phyloP scores from a whole-genome alignment of 352 stramenopile species.

The Pythium aristosporum region DNA sequence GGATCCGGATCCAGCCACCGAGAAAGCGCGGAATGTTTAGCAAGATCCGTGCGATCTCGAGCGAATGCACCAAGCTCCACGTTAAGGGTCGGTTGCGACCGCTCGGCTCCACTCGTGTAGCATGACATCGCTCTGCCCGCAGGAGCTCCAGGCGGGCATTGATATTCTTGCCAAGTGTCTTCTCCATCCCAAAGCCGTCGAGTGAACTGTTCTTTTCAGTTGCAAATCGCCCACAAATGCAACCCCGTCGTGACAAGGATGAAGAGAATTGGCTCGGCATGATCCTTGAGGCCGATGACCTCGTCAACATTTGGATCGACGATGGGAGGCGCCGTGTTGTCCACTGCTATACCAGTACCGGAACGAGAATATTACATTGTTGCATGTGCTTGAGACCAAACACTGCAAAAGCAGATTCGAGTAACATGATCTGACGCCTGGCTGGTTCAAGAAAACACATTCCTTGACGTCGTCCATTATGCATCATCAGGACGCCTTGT shows the following conservation, averaged over 20 bases:
- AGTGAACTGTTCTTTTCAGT: conserved; percentile 47
- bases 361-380: too few species aligned
- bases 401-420: too few species aligned
- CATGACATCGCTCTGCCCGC: conserved; percentile 44
- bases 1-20: conserved; percentile 21
- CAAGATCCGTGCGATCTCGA: conserved; percentile 40
- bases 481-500: too few species aligned
- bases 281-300: conserved; percentile 64
- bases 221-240: conserved; percentile 51
- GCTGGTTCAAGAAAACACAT: too few species aligned
- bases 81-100: conserved; percentile 49
- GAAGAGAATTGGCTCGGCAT: conserved; percentile 56
- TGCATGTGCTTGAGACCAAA: too few species aligned
- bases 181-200: conserved; percentile 31
- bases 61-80: conserved; percentile 67
- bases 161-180: conserved; percentile 63
- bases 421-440: too few species aligned
- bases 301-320: conserved; percentile 77
- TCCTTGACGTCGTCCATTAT: too few species aligned
- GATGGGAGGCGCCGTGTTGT: too few species aligned
- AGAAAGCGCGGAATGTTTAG: conserved; percentile 14
- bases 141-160: conserved; percentile 54
- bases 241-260: conserved; percentile 53
- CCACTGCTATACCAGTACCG: too few species aligned
- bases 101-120: conserved; percentile 41